Evolutionary conservation across 345 rosid species (phyloP), one percentile per base, ranked within the genome.

Genomic region (Eucalyptus lansdowneana): DNA sequence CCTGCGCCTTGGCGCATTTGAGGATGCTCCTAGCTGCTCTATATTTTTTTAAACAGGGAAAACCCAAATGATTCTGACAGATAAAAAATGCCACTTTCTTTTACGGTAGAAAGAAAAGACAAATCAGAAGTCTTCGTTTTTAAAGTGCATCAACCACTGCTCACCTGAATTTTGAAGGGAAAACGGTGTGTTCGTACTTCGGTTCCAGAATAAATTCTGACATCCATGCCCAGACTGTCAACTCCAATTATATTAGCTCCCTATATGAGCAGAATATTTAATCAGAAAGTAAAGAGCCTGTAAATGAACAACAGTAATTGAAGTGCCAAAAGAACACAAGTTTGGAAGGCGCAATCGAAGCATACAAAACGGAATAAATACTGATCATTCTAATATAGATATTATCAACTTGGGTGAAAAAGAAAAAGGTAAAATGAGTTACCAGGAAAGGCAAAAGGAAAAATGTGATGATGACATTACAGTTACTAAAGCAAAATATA

Each of bases 181-280:
- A 97, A 97, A 72, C 99, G 96, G 93, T 96, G 97, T 87, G 99
- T 97, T 91, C 90, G 92, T 90, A 95, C 96, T 96, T 97, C 96
- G 80, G 89, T 90, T 19, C 99, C 98, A 50, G 92, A 92, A 90
- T 89, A 94, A 89, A 95, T 92, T 90, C 99, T 93, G 14, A 97
- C 99, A 92, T 97, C 99, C 92, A 97, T 90, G 81, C 99, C 99
- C 25, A 97, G 96, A 90, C 98, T 97, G 93, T 97, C 99, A 80
- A 97, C 94, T 88, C 96, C 98, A 86, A 97, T 94, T 94, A 97
- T 89, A 88, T 94, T 93, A 27, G 97, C 99, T 90, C 93, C 93
- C 99, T 97, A 62, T 69, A 37, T n/a, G 86, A 76, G 47, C 15
- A 76, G 29, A 40, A 40, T 40, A 40, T 53, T 50, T 50, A 27